Conservation (phyloP, 1,139 yeast genomes). For the Meyerozyma carpophila region DNA sequence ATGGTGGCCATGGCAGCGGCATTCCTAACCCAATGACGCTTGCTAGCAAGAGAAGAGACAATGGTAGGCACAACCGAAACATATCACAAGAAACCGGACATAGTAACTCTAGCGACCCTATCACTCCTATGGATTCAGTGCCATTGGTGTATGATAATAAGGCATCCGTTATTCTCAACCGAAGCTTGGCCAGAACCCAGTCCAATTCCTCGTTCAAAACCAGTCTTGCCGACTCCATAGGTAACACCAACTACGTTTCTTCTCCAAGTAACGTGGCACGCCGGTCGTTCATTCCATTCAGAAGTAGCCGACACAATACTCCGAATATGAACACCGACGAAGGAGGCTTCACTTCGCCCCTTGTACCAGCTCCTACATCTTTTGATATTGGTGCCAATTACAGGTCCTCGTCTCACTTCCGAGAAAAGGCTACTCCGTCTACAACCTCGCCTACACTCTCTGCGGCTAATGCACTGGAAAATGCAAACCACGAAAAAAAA, state of each 20-base stretch:
- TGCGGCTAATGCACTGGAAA: background rate
- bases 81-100: conserved; percentile 43
- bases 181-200: conserved; percentile 70
- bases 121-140: conserved; percentile 58
- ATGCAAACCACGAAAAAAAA: background rate
- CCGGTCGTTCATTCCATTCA: conserved; percentile 42
- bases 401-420: background rate
- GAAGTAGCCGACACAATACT: conserved; percentile 23
- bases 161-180: conserved; percentile 68
- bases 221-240: conserved; percentile 61
- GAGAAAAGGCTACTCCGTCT: background rate
- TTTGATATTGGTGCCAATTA: background rate
- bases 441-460: background rate
- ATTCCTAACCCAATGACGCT: background rate
- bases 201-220: conserved; percentile 75
- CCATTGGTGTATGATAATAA: conserved; percentile 78
- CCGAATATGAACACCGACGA: background rate
- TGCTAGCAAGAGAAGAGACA: background rate
- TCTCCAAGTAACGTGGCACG: conserved; percentile 16
- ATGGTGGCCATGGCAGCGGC: conserved; percentile 18
- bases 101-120: conserved; percentile 30
- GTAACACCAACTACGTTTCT: conserved; percentile 17
- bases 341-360: background rate
- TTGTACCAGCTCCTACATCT: background rate
- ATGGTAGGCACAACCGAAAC: background rate